Evolutionary conservation across 805 yeast genomes (phyloP), one percentile per base, ranked within the genome.

Genomic region (Candida hispaniensis): DNA sequence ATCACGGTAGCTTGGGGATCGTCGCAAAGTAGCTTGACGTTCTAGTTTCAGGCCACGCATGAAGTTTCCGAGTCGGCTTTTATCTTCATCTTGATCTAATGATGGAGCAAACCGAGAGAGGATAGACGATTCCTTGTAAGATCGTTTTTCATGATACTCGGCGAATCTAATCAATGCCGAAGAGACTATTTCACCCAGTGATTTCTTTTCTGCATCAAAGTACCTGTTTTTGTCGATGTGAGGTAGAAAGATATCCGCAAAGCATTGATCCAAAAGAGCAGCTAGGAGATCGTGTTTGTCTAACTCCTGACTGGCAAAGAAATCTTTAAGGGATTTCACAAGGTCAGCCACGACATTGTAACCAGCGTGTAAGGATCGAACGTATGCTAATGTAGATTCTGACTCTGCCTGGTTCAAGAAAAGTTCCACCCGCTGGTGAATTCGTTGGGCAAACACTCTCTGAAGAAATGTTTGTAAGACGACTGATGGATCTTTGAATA

Each of bases 381-480:
- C 73, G 50, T 78, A 82, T 0, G 93, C 78, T 34, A 85, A 58
- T 2, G 73, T 64, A 14, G 81, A 71, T 7, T 34, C 30, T 2
- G 79, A 66, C 30, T 70, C 66, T 0, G 94, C 75, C 39, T 67
- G 70, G 33, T 67, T 73, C 18, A 85, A 55, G 18, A 80, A 59
- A 1, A 68, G 57, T 41, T 73, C 74, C 6, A 63, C 49, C 25
- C 59, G 54, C 35, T 58, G 61, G 41, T 62, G 66, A 24, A 60
- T 51, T 44, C 80, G 68, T 54, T 80, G 88, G 0, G 78, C 85
- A 56, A 77, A 80, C 7, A 79, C 64, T 47, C 93, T 67, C 49
- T 79, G 81, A 20, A 81, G 60, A 49, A 88, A 78, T 4, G 76
- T 66, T 32, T 71, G 67, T 26, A 83, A 52, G 1, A 85, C 94